These are phyloP conservation scores for Aureobasidium namibiae DNA, from an alignment of 2,329 filamentous ascomycete genomes.

Conservation along the genomic window DNA sequence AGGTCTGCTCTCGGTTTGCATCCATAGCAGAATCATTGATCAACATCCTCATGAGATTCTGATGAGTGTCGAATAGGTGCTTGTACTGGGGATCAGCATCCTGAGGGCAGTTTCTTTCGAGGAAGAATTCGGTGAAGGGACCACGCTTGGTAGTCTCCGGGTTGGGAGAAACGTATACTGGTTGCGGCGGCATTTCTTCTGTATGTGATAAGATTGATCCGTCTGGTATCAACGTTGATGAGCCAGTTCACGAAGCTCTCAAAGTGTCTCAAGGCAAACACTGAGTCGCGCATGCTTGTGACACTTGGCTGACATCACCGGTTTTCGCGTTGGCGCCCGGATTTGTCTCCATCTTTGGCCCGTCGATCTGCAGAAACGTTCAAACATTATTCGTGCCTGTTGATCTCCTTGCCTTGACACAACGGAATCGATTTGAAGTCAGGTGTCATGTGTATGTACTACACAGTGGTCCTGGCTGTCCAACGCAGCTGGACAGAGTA, in stretches of 20 bases:
- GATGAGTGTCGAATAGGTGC: slow-evolving; percentile 16
- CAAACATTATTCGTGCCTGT: not conserved
- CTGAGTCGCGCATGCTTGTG: not conserved
- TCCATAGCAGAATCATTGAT: slow-evolving; percentile 26
- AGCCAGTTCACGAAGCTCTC: not conserved
- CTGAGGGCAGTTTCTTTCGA: slow-evolving; percentile 16
- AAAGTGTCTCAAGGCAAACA: not conserved
- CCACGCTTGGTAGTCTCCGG: slow-evolving; percentile 23
- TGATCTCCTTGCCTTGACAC: not conserved
- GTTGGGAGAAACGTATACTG: slow-evolving; percentile 12
- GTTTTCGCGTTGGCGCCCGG: not conserved
- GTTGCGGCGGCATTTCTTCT: not conserved
- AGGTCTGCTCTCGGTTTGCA: slow-evolving; percentile 27
- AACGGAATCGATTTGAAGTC: not conserved
- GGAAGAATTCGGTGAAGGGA: slow-evolving; percentile 20
- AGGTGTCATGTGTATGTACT: not conserved
- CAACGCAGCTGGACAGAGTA: not conserved
- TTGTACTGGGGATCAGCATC: slow-evolving; percentile 19
- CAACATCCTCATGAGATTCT: slow-evolving; percentile 22
- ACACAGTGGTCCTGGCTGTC: too few species aligned
- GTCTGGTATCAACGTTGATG: slow-evolving; percentile 1
- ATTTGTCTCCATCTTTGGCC: not conserved
- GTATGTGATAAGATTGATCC: not conserved
- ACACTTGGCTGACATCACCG: not conserved
- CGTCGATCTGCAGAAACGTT: not conserved